These are phyloP conservation scores for Exophiala mesophila DNA, from an alignment of 2,329 filamentous ascomycete species.

Conservation along the genomic window DNA sequence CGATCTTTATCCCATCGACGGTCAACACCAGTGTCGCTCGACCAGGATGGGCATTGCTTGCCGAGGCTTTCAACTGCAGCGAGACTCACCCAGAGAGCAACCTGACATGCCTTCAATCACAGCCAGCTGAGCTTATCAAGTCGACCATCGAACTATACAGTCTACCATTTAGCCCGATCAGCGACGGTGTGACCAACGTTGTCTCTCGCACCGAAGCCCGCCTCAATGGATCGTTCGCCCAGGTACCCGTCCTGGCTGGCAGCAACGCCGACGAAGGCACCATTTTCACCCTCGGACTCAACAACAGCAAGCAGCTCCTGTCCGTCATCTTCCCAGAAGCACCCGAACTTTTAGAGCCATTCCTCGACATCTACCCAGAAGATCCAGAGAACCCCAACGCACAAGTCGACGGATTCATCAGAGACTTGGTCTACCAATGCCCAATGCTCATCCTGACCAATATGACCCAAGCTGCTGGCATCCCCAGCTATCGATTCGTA, in stretches of 20 bases:
- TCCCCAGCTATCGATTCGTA: conserved; percentile 26
- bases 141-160: conserved; percentile 18
- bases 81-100: conserved; percentile 17
- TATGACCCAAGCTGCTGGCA: conserved; percentile 4
- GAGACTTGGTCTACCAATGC: not conserved
- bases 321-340: conserved; percentile 5
- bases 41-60: conserved; percentile 18
- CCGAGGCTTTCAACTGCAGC: conserved; percentile 13
- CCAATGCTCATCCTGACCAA: not conserved
- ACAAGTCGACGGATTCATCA: not conserved
- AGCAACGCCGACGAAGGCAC: conserved; percentile 40
- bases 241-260: conserved; percentile 40
- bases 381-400: not conserved
- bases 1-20: not conserved
- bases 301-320: conserved; percentile 7
- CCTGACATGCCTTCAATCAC: conserved; percentile 30
- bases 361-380: conserved; percentile 13
- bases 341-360: conserved; percentile 8
- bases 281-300: conserved; percentile 9
- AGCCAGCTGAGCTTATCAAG: conserved; percentile 39
- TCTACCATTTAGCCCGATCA: conserved; percentile 18
- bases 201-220: conserved; percentile 30
- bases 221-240: conserved; percentile 34
- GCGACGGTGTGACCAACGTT: conserved; percentile 3
- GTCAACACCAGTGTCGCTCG: not conserved